Percentiles rank a stretch among this genome's conserved stretches.
phyloP scores from a whole-genome alignment of 2,329 filamentous ascomycete genomes.

The Sordariomycetes sp. region DNA sequence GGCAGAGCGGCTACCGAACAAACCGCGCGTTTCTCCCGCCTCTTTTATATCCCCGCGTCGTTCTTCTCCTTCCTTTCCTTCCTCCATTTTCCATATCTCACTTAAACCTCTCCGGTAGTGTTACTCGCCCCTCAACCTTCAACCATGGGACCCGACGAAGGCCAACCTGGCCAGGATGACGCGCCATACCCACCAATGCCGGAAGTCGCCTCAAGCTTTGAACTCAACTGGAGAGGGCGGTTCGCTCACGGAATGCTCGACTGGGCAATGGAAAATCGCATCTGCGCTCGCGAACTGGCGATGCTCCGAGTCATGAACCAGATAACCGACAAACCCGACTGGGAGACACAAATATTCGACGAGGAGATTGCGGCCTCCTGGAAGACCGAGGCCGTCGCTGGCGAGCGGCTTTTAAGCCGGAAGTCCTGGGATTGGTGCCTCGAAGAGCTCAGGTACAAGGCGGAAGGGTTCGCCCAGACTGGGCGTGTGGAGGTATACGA shows the following conservation, averaged over 20 bases:
- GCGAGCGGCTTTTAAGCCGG: neutral
- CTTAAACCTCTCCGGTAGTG: no score
- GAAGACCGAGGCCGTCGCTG: slow-evolving; percentile 9
- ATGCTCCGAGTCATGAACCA: slow-evolving; percentile 22
- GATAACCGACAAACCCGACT: slow-evolving; percentile 25
- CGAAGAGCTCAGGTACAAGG: slow-evolving; percentile 1
- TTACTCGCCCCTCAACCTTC: neutral
- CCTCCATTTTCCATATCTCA: no score
- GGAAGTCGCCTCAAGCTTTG: neutral
- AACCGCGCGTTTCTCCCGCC: no score
- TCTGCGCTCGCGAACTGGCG: slow-evolving; percentile 16
- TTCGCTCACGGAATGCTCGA: neutral
- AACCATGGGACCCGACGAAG: neutral
- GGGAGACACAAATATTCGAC: slow-evolving; percentile 23
- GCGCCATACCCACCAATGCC: neutral
- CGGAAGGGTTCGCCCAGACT: neutral
- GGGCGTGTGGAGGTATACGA: neutral
- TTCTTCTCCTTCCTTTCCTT: no score
- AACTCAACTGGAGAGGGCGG: neutral
- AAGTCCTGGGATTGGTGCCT: slow-evolving; percentile 2
- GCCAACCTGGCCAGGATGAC: neutral
- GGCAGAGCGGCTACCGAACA: no score
- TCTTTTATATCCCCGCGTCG: no score
- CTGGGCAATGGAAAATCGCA: slow-evolving; percentile 1
- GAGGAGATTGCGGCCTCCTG: slow-evolving; percentile 16